Evolutionary conservation across 352 stramenopile genomes (phyloP).

Genomic region (Blastocystis hominis): DNA sequence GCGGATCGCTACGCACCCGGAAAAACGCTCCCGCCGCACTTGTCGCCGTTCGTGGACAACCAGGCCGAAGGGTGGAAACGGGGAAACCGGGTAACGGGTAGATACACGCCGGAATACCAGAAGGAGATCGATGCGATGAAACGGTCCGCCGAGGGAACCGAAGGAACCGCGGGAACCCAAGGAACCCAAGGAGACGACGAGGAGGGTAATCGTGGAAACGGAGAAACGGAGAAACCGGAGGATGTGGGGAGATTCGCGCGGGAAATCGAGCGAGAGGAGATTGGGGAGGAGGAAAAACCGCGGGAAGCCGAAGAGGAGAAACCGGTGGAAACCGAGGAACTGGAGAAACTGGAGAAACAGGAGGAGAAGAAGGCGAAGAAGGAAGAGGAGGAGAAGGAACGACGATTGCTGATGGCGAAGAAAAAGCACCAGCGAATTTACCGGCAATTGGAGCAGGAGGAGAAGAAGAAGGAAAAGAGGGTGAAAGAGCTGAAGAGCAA

Average conservation of each 20-base stretch:
- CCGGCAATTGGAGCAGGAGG: not conserved
- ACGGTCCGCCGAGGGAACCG: too few species aligned
- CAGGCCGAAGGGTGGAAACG: conserved; percentile 75
- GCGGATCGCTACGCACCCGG: conserved; percentile 82
- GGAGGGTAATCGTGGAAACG: conserved; percentile 58
- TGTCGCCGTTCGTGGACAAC: conserved; percentile 92
- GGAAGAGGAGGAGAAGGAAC: not conserved
- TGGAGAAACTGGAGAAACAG: conserved; percentile 67
- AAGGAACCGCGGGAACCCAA: too few species aligned
- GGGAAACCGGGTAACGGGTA: conserved; percentile 51
- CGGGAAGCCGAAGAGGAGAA: conserved; percentile 67
- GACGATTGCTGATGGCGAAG: not conserved
- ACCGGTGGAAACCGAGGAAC: conserved; percentile 65
- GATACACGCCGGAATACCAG: conserved; percentile 88
- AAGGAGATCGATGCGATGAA: conserved; percentile 76
- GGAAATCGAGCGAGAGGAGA: too few species aligned
- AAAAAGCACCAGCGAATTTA: not conserved
- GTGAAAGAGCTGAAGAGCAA: not conserved
- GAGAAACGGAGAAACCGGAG: conserved; percentile 65
- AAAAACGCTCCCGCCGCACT: conserved; percentile 75
- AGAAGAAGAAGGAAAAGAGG: not conserved
- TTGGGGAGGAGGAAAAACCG: conserved; percentile 59
- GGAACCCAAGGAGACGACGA: too few species aligned
- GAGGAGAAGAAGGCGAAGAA: conserved; percentile 45
- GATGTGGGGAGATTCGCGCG: too few species aligned